These are phyloP conservation scores for Chlamydomonas sphaeroides DNA, from an alignment of 139 green algal genomes.

Conservation along the genomic window DNA sequence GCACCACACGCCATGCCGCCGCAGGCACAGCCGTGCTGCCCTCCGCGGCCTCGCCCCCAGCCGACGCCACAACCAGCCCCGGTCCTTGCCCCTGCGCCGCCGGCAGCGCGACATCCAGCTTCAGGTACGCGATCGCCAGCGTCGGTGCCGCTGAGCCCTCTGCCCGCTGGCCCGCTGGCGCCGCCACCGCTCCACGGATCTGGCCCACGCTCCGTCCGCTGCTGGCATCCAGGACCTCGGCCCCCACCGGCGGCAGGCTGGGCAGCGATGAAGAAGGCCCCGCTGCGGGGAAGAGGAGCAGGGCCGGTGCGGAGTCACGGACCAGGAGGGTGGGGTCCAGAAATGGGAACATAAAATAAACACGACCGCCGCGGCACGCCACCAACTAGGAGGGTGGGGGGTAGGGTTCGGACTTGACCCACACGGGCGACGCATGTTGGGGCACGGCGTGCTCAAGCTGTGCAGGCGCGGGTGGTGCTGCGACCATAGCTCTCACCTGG, in stretches of 20 bases:
- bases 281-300: too few species aligned
- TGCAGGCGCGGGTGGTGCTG: too few species aligned
- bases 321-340: too few species aligned
- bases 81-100: not conserved
- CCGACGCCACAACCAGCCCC: not conserved
- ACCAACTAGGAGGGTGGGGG: too few species aligned
- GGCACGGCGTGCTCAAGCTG: too few species aligned
- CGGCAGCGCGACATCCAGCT: slow-evolving; percentile 40
- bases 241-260: not conserved
- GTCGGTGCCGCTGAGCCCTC: slow-evolving; percentile 2
- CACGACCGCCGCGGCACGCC: too few species aligned
- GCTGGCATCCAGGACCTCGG: slow-evolving; percentile 11
- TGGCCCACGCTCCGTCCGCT: slow-evolving; percentile 19
- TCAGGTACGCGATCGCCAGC: slow-evolving; percentile 58
- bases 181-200: not conserved
- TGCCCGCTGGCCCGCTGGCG: not conserved
- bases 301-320: too few species aligned
- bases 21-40: not conserved
- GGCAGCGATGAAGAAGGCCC: not conserved
- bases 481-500: too few species aligned
- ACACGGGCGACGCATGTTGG: too few species aligned
- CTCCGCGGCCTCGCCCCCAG: not conserved
- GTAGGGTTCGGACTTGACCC: too few species aligned
- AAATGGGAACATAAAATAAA: not conserved
- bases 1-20: slow-evolving; percentile 2